These are phyloP conservation scores for Didymella segeticola DNA, from an alignment of 2,329 filamentous ascomycete species.

Conservation along the genomic window DNA sequence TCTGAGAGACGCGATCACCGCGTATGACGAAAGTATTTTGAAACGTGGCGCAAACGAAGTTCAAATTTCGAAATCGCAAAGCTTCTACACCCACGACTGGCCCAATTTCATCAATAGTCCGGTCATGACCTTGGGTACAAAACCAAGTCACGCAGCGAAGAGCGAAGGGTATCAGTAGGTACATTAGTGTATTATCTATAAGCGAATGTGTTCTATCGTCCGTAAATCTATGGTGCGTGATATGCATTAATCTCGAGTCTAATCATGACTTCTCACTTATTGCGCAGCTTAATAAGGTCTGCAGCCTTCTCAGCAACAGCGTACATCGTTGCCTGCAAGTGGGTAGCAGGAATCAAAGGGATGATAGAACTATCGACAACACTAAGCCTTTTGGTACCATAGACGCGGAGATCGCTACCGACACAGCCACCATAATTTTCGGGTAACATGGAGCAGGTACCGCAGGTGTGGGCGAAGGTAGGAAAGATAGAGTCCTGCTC, in stretches of 20 bases:
- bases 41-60: slow-evolving; percentile 40
- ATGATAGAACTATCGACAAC: slow-evolving; percentile 34
- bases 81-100: slow-evolving; percentile 44
- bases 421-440: slow-evolving; percentile 29
- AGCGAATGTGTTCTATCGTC: not conserved
- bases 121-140: slow-evolving; percentile 40
- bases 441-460: slow-evolving; percentile 26
- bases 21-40: slow-evolving; percentile 38
- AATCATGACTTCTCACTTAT: not conserved
- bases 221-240: not conserved
- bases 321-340: slow-evolving; percentile 39
- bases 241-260: not conserved
- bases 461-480: slow-evolving; percentile 19
- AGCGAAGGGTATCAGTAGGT: slow-evolving; percentile 33
- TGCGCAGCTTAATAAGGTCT: slow-evolving; percentile 32
- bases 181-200: not conserved
- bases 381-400: slow-evolving; percentile 24
- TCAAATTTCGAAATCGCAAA: slow-evolving; percentile 41
- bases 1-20: slow-evolving; percentile 27
- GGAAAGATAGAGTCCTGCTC: not conserved
- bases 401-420: slow-evolving; percentile 18
- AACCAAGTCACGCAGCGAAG: slow-evolving; percentile 37
- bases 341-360: slow-evolving; percentile 24
- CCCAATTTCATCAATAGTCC: slow-evolving; percentile 40
- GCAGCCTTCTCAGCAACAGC: slow-evolving; percentile 28